Conservation (phyloP, 495 filamentous ascomycete species). For the Neurospora sp. region DNA sequence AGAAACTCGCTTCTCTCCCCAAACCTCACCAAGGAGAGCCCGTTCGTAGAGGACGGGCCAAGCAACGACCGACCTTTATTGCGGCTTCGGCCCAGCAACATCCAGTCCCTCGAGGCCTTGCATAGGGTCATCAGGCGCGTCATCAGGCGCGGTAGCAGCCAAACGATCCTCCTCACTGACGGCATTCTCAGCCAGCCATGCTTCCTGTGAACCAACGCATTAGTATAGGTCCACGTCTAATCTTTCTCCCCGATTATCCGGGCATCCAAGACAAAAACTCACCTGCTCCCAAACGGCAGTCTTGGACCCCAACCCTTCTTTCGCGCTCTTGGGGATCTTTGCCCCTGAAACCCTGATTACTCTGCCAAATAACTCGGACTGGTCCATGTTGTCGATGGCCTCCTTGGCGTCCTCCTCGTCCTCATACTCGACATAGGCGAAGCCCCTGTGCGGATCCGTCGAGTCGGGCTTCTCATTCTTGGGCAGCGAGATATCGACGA, state of each 20-base stretch:
- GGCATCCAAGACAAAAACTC: constrained; percentile 21
- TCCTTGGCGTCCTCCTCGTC: constrained; percentile 77
- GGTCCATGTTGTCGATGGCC: constrained; percentile 99
- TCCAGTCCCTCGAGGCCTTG: constrained; percentile 88
- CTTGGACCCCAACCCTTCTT: constrained; percentile 80
- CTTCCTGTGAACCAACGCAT: constrained; percentile 53
- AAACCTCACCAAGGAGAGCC: not conserved
- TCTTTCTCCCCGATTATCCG: not conserved
- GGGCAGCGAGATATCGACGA: constrained; percentile 80
- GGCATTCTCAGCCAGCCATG: constrained; percentile 82
- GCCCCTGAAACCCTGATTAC: constrained; percentile 86
- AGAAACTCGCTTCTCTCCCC: not conserved
- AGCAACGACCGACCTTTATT: constrained; percentile 32
- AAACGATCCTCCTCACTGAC: constrained; percentile 77
- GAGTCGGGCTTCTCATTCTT: constrained; percentile 63
- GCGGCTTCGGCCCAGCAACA: constrained; percentile 82
- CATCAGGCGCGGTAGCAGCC: constrained; percentile 52
- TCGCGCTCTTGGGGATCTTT: constrained; percentile 83
- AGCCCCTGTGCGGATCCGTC: constrained; percentile 75
- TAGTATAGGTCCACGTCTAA: constrained; percentile 15
- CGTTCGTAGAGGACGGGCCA: not conserved
- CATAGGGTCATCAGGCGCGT: constrained; percentile 82
- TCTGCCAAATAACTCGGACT: constrained; percentile 86
- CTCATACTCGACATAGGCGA: constrained; percentile 96
- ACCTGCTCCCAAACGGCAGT: constrained; percentile 99